phyloP scores from a whole-genome alignment of 768 basidiomycete genomes.

The Tulasnella sp. region DNA sequence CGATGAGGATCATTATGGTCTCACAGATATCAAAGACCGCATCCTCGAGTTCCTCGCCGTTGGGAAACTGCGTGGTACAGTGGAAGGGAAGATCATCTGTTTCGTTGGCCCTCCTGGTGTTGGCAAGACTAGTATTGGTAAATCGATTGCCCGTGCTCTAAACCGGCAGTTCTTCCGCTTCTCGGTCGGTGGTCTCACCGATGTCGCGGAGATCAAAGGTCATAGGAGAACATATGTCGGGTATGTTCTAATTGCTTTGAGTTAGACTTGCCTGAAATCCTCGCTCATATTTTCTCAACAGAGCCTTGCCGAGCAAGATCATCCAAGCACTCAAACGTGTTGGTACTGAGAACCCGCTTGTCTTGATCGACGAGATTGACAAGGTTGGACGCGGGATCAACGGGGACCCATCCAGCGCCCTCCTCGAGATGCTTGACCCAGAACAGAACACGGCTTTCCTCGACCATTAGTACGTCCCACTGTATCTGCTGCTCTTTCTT shows the following conservation, averaged over 20 bases:
- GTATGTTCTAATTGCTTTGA: slow-evolving; percentile 26
- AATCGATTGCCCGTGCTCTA: slow-evolving; percentile 85
- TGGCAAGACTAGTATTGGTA: slow-evolving; percentile 93
- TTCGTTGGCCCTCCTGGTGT: slow-evolving; percentile 96
- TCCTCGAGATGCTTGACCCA: slow-evolving; percentile 88
- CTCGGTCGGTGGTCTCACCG: slow-evolving; percentile 90
- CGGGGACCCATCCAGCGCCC: slow-evolving; percentile 83
- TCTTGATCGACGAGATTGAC: slow-evolving; percentile 92
- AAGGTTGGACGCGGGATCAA: slow-evolving; percentile 88
- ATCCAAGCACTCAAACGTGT: slow-evolving; percentile 90
- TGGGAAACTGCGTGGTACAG: slow-evolving; percentile 85
- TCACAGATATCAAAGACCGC: slow-evolving; percentile 84
- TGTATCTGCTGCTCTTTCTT: neutral
- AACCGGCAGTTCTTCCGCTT: slow-evolving; percentile 92
- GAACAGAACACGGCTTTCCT: slow-evolving; percentile 92
- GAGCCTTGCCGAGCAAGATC: slow-evolving; percentile 88
- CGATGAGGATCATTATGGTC: slow-evolving; percentile 91
- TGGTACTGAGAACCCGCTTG: slow-evolving; percentile 86
- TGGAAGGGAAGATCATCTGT: slow-evolving; percentile 96
- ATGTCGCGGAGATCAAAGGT: slow-evolving; percentile 98
- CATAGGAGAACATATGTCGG: slow-evolving; percentile 95
- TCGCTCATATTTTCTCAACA: slow-evolving; percentile 22
- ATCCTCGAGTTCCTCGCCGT: slow-evolving; percentile 95
- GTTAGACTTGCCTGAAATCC: neutral
- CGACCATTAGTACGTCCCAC: slow-evolving; percentile 76